Base-by-base conservation (phyloP, 2,329 filamentous ascomycete species). In the Penicillium sp. region DNA sequence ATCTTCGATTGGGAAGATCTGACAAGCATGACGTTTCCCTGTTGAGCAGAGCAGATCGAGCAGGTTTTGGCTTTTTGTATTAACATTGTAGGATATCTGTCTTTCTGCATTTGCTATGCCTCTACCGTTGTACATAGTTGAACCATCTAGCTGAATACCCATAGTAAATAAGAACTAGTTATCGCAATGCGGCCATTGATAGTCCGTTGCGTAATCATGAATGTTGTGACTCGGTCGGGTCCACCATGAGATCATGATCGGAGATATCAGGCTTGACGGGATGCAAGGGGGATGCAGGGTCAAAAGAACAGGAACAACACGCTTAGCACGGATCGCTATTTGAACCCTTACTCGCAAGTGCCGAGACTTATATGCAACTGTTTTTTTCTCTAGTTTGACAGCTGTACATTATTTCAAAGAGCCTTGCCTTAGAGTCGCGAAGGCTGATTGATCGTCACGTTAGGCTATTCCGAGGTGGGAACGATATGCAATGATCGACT, bases 1-100 rank as follows among this genome's bases (percentile, higher is more conserved):
- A 64, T 64, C 2, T 67, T 67, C 45, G 60, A 68, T 43, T 68
- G 63, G 63, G 64, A 63, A 10, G 61, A 68, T 48, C 41, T 67
- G 34, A 61, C 63, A 13, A 63, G 59, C 2, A 59, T 66, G 47
- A 58, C 59, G 1, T 56, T 66, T 19, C 57, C 55, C 49, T 54
- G 53, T 29, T 62, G 38, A 46, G 5, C 3, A 6, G 26, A 4
- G 8, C 8, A 4, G 13, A 13, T 31, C 3, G 6, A 10, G 6
- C n/a, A n/a, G 13, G 17, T 1, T 19, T 40, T n/a, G 9, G 9
- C 15, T 5, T 15, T 39, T 24, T 24, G n/a, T 24, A 19, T n/a
- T 10, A 17, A 38, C 2, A 32, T 7, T 49, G 37, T 43, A 47
- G 37, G 22, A 33, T 42, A 47, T 12, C 26, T n/a, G 2, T 21